phyloP scores from a whole-genome alignment of 441 rosid genomes.

The Pelargonium cotyledonis region DNA sequence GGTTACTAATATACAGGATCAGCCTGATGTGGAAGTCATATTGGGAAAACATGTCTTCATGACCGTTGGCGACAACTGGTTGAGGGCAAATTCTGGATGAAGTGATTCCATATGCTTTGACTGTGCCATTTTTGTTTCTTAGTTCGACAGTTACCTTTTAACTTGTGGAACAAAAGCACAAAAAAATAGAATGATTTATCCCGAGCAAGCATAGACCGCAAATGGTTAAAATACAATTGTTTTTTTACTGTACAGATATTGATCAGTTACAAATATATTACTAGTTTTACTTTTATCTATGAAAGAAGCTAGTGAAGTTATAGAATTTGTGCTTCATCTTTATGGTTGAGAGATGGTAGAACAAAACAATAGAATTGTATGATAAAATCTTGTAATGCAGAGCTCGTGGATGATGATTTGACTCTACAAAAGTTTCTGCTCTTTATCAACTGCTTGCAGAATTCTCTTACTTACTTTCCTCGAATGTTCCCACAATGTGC shows the following conservation, averaged over 20 bases:
- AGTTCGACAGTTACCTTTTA: neutral
- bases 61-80: conserved; percentile 44
- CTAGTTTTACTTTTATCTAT: too few species aligned
- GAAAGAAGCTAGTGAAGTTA: too few species aligned
- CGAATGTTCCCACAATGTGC: too few species aligned
- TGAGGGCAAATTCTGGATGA: conserved; percentile 23
- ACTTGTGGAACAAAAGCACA: neutral
- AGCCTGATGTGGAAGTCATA: conserved; percentile 42
- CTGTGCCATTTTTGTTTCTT: neutral
- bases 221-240: neutral
- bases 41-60: conserved; percentile 61
- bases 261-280: neutral
- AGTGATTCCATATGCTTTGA: neutral
- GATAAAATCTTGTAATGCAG: too few species aligned
- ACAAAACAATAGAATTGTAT: too few species aligned
- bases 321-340: too few species aligned
- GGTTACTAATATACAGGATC: conserved; percentile 53
- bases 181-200: neutral
- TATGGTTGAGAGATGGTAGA: too few species aligned
- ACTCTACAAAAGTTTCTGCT: too few species aligned
- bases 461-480: too few species aligned
- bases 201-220: neutral
- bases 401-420: too few species aligned
- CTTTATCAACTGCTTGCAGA: too few species aligned
- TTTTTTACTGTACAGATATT: neutral